Percentiles rank a stretch among this genome's conserved stretches.
These are phyloP conservation scores for Cryptococcus maquisensis DNA, from an alignment of 1,284 basidiomycete species.

Conservation along the genomic window DNA sequence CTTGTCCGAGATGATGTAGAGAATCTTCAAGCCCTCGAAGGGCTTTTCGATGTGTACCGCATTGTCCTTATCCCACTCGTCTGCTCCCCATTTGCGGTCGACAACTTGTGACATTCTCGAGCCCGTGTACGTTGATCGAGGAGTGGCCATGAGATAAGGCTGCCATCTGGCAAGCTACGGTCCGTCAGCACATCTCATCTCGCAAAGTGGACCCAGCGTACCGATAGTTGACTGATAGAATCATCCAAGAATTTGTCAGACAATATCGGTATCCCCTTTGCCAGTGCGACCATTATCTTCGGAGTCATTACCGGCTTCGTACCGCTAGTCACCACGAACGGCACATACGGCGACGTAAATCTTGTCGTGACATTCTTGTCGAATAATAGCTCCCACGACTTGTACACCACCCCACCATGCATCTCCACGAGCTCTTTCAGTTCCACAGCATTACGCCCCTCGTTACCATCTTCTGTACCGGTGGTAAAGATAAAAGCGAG, in stretches of 20 bases:
- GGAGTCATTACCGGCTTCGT: constrained; percentile 63
- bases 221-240: not conserved
- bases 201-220: not conserved
- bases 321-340: constrained; percentile 65
- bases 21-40: constrained; percentile 24
- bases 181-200: not conserved
- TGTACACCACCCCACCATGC: constrained; percentile 60
- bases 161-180: constrained; percentile 56
- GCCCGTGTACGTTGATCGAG: constrained; percentile 56
- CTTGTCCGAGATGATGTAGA: constrained; percentile 19
- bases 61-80: constrained; percentile 47
- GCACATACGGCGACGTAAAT: constrained; percentile 20
- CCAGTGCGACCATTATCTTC: constrained; percentile 75
- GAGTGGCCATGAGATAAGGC: constrained; percentile 63
- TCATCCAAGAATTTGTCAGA: constrained; percentile 59
- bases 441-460: not conserved
- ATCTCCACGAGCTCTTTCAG: constrained; percentile 48
- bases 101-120: constrained; percentile 64
- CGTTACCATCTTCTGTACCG: not conserved
- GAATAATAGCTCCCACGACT: constrained; percentile 65
- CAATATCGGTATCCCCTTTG: constrained; percentile 80
- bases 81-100: constrained; percentile 63
- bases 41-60: constrained; percentile 52
- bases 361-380: constrained; percentile 48
- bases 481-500: constrained; percentile 12